These are phyloP conservation scores for Sclerotinia trifoliorum DNA, from an alignment of 2,329 filamentous ascomycete species.

Conservation along the genomic window DNA sequence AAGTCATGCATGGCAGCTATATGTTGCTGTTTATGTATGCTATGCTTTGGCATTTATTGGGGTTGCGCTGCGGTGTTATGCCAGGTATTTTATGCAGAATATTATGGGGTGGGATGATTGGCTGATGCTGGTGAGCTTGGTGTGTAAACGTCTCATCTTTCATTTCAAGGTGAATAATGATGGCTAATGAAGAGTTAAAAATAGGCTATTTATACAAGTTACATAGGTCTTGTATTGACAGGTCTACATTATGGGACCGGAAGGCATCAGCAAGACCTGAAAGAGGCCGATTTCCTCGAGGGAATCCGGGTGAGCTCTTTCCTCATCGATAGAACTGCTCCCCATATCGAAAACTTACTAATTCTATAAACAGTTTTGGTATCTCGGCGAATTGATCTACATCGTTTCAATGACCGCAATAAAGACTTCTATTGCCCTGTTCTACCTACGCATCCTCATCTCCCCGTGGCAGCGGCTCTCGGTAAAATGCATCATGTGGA, in stretches of 20 bases:
- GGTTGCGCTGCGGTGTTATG: constrained; percentile 41
- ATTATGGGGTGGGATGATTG: constrained; percentile 10
- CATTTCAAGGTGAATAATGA: background rate
- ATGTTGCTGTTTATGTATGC: background rate
- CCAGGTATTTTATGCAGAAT: constrained; percentile 2
- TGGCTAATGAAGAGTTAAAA: background rate
- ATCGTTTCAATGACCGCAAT: background rate
- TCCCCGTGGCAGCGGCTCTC: background rate
- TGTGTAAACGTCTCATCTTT: background rate
- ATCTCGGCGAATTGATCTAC: background rate
- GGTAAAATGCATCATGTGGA: background rate
- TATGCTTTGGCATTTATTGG: background rate
- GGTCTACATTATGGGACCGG: background rate
- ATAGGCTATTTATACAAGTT: constrained; percentile 6
- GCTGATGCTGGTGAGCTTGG: constrained; percentile 7
- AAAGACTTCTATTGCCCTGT: background rate
- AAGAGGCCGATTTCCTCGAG: background rate
- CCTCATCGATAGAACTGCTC: background rate
- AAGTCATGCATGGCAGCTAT: background rate
- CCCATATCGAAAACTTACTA: background rate
- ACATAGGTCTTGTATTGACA: background rate
- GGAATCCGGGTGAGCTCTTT: background rate
- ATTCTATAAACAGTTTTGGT: background rate
- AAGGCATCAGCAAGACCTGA: background rate
- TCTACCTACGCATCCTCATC: constrained; percentile 8